A percentile compares a stretch with the other conserved stretches of the same genome.
Conservation (phyloP, 352 stramenopile genomes). For the Globisporangium solare region DNA sequence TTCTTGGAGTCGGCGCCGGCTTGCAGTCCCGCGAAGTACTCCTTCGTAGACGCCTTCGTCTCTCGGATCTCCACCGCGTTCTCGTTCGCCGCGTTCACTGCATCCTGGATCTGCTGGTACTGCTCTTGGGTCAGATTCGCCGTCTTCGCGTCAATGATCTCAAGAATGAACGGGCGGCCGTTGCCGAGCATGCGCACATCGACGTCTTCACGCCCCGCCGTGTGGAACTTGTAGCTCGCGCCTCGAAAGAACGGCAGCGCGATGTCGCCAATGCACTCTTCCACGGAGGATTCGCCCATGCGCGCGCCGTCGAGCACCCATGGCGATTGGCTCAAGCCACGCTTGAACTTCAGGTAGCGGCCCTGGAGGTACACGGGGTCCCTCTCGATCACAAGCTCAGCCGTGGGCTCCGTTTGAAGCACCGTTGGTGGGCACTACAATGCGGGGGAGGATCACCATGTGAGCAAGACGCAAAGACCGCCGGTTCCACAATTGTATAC, state of each 20-base stretch:
- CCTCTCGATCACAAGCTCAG: conserved; percentile 48
- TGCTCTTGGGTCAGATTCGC: conserved; percentile 50
- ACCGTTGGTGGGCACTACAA: conserved; percentile 34
- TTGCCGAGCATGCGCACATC: conserved; percentile 97
- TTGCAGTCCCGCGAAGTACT: conserved; percentile 78
- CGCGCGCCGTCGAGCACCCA: conserved; percentile 87
- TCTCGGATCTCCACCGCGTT: conserved; percentile 83
- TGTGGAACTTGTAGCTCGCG: conserved; percentile 93
- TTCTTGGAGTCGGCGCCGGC: conserved; percentile 79
- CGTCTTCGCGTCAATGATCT: conserved; percentile 80
- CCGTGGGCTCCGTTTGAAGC: conserved; percentile 33
- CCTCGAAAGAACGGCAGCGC: conserved; percentile 63
- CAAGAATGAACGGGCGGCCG: conserved; percentile 89
- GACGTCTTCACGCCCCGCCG: conserved; percentile 95
- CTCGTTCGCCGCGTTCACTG: conserved; percentile 65
- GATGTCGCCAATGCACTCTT: conserved; percentile 83
- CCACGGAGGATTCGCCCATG: conserved; percentile 86
- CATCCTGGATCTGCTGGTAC: conserved; percentile 46
- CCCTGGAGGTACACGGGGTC: conserved; percentile 87
- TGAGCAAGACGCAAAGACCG: too few relatives aligned
- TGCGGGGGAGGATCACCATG: too few relatives aligned
- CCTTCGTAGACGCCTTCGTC: conserved; percentile 63
- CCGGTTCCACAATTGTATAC: too few relatives aligned
- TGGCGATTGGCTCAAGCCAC: conserved; percentile 87
- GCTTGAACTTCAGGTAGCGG: conserved; percentile 88